A percentile compares a stretch with the other conserved stretches of the same genome.
Evolutionary conservation across 352 stramenopile genomes (phyloP).

Genomic region (Phytophthora hybrid): DNA sequence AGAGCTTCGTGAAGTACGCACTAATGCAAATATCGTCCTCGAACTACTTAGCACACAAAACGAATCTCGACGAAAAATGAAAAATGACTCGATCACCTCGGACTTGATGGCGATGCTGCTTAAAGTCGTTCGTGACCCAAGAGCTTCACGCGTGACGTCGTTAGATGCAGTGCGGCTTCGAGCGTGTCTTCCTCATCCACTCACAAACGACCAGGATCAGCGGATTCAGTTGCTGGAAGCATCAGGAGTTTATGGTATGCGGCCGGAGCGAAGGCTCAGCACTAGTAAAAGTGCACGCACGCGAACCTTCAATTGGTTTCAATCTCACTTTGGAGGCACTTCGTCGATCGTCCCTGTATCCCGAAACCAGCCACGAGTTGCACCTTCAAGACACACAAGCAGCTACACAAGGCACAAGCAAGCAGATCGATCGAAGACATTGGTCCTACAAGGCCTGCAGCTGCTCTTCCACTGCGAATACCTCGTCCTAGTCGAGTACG

Average conservation of each 20-base stretch:
- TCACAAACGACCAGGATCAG: not conserved
- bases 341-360: not conserved
- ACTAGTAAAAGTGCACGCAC: not conserved
- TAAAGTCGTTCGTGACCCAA: not conserved
- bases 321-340: too few species aligned
- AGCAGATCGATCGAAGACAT: not conserved
- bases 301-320: not conserved
- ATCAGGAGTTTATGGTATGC: not conserved
- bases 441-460: slow-evolving; percentile 31
- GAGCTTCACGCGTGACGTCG: not conserved
- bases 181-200: not conserved
- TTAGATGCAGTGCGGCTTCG: not conserved
- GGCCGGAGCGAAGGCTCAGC: not conserved
- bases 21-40: not conserved
- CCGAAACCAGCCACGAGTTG: not conserved
- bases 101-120: not conserved
- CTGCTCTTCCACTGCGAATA: slow-evolving; percentile 52
- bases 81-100: not conserved
- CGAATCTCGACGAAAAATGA: not conserved
- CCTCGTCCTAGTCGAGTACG: slow-evolving; percentile 46
- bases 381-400: not conserved
- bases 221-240: not conserved
- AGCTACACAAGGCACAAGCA: not conserved
- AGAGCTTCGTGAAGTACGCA: slow-evolving; percentile 2
- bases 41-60: not conserved